phyloP scores from a whole-genome alignment of 148 eudicot genomes.

The Camellia granthamiana region DNA sequence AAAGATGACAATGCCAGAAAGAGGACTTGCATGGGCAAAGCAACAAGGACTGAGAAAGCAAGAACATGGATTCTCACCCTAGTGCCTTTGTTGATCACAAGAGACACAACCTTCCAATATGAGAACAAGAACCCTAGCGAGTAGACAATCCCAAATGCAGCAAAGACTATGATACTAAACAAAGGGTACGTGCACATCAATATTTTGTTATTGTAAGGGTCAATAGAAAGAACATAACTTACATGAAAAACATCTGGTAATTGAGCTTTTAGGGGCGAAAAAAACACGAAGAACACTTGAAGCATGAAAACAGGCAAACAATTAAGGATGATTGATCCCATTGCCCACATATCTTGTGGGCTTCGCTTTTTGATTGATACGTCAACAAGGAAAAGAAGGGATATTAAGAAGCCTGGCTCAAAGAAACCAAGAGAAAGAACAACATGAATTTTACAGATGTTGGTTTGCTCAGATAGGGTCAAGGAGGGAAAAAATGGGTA shows the following conservation, averaged over 20 bases:
- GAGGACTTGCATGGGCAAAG: slow-evolving; percentile 41
- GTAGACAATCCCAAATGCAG: slow-evolving; percentile 34
- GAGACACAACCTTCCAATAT: slow-evolving; percentile 52
- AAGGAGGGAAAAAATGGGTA: slow-evolving; percentile 28
- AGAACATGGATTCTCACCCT: slow-evolving; percentile 40
- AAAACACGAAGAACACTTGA: slow-evolving; percentile 23
- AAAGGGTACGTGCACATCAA: slow-evolving; percentile 59
- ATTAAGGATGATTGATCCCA: slow-evolving; percentile 25
- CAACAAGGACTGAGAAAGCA: slow-evolving; percentile 29
- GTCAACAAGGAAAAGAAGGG: slow-evolving; percentile 52
- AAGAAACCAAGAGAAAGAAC: slow-evolving; percentile 63
- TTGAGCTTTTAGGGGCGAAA: slow-evolving; percentile 17
- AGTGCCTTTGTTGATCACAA: slow-evolving; percentile 61
- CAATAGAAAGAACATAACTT: slow-evolving; percentile 26
- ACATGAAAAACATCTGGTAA: slow-evolving; percentile 32
- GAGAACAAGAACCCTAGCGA: slow-evolving; percentile 37
- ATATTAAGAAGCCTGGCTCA: slow-evolving; percentile 60
- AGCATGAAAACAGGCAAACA: slow-evolving; percentile 35
- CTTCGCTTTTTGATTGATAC: slow-evolving; percentile 41
- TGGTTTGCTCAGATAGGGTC: slow-evolving; percentile 27
- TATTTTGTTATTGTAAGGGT: slow-evolving; percentile 6
- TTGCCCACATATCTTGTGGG: slow-evolving; percentile 28
- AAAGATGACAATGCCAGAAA: slow-evolving; percentile 36
- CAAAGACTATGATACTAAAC: slow-evolving; percentile 35
- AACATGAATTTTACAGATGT: slow-evolving; percentile 45